Base-by-base conservation (phyloP, 176 grass and related monocot genomes). In the Musa schizocarpa region DNA sequence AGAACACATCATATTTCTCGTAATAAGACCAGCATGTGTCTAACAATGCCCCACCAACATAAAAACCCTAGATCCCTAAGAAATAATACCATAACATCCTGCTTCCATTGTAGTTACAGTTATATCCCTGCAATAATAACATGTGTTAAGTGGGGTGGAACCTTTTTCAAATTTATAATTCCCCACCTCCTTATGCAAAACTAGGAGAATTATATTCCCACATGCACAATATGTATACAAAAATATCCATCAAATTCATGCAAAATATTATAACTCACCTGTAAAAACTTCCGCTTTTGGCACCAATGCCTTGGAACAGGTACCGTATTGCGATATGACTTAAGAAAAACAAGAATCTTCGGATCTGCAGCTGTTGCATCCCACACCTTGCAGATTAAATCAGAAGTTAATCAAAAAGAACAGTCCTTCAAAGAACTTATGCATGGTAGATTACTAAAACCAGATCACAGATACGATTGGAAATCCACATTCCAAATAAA, bases 241-340 rank as follows among this genome's bases (percentile, higher is more conserved):
- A 43, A 43, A 43, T 43, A 43, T 67, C 13, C 20, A 43, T 48
- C 6, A 62, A 74, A 61, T 3, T 65, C 20, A 83, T 65, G 50
- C 19, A 43, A 43, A 9, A 80, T 57, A 82, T 50, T 53, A 43
- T 63, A 14, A 88, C 72, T 67, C 80, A 92, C 93, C 87, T 96
- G 93, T 74, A 96, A 81, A 66, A 96, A 96, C 72, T 96, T 96
- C 21, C 85, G 81, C 62, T 96, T 96, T 69, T 96, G 89, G 69
- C 85, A 90, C 93, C 87, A 96, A 61, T 96, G 89, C 43, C 89
- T 89, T 82, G 93, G 93, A 55, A 96, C 89, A 81, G 89, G 93
- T 59, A 96, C 93, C 53, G 89, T 90, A 24, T 96, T 92, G 69
- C 87, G 84, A 81, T 92, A 92, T 66, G 89, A 89, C 82, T 96